phyloP scores from a whole-genome alignment of 768 basidiomycete species.

The Lactifluus echinatus region DNA sequence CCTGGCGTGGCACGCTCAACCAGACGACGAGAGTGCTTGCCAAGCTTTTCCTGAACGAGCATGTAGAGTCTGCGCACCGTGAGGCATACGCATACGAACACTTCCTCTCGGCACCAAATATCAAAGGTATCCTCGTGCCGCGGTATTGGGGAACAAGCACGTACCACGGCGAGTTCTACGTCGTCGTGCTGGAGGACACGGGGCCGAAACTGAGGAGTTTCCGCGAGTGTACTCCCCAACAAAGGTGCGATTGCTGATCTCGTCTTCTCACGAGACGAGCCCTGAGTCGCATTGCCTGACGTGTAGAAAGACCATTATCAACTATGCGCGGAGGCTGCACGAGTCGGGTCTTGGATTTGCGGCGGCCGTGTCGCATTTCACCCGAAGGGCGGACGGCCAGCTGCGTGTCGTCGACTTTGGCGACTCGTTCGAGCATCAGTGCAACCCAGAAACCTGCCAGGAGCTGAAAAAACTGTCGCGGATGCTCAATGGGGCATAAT shows the following conservation, averaged over 20 bases:
- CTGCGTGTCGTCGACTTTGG: slow-evolving; percentile 10
- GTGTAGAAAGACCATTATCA: background rate
- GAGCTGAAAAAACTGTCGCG: slow-evolving; percentile 5
- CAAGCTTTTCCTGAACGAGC: slow-evolving; percentile 12
- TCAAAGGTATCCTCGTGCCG: slow-evolving; percentile 5
- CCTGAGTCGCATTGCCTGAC: no score
- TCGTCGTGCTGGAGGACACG: slow-evolving; percentile 8
- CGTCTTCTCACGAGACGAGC: background rate
- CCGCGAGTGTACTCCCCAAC: background rate
- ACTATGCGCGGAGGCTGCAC: background rate
- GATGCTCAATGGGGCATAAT: background rate
- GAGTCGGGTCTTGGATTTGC: slow-evolving; percentile 5
- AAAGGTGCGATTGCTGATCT: background rate
- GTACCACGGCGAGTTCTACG: slow-evolving; percentile 11
- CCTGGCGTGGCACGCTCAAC: slow-evolving; percentile 10
- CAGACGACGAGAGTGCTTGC: slow-evolving; percentile 4
- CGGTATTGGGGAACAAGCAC: slow-evolving; percentile 11
- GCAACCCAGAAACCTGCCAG: background rate
- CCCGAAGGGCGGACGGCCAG: background rate
- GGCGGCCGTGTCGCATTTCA: slow-evolving; percentile 4
- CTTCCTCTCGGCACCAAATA: background rate
- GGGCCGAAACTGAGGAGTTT: slow-evolving; percentile 6
- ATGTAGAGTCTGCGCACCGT: slow-evolving; percentile 6
- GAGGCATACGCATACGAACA: slow-evolving; percentile 7
- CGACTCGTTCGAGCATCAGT: slow-evolving; percentile 5